Percentiles rank a stretch among this genome's conserved stretches.
phyloP scores from a whole-genome alignment of 2,329 filamentous ascomycete species.

The Magnaporthales sp. region DNA sequence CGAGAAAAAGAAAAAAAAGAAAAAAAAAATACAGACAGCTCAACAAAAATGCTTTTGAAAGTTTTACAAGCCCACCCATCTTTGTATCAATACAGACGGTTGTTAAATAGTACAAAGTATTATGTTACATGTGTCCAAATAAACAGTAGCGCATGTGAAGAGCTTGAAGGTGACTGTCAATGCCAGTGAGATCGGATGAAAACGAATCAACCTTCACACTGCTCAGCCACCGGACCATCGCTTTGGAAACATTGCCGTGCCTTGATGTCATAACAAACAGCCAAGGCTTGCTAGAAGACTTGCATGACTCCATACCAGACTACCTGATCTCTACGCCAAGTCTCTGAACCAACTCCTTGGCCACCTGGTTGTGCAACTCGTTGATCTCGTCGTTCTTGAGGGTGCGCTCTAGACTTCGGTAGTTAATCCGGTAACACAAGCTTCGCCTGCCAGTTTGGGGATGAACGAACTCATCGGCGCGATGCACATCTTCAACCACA shows the following conservation, averaged over 20 bases:
- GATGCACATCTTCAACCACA: constrained; percentile 74
- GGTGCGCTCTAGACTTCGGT: constrained; percentile 84
- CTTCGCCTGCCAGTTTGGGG: constrained; percentile 77
- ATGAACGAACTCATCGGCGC: constrained; percentile 82
- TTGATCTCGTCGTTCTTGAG: constrained; percentile 79
- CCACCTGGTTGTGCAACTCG: constrained; percentile 61
- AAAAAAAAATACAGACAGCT: background rate
- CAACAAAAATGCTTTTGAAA: background rate
- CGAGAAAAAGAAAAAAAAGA: too few species aligned
- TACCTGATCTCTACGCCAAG: constrained; percentile 74
- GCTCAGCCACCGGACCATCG: background rate
- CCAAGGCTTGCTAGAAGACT: background rate
- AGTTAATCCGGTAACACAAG: constrained; percentile 88
- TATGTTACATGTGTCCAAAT: background rate
- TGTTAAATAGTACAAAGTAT: background rate
- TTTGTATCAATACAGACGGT: background rate
- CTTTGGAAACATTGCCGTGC: background rate
- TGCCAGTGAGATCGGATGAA: background rate
- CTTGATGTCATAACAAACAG: background rate
- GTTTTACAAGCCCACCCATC: background rate
- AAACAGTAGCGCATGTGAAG: background rate
- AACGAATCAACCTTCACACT: background rate
- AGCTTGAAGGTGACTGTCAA: background rate
- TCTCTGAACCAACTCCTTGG: constrained; percentile 53
- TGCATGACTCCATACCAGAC: background rate